Evolutionary conservation across 2,329 filamentous ascomycete species (phyloP).

Genomic region (Paecilomyces niveus): DNA sequence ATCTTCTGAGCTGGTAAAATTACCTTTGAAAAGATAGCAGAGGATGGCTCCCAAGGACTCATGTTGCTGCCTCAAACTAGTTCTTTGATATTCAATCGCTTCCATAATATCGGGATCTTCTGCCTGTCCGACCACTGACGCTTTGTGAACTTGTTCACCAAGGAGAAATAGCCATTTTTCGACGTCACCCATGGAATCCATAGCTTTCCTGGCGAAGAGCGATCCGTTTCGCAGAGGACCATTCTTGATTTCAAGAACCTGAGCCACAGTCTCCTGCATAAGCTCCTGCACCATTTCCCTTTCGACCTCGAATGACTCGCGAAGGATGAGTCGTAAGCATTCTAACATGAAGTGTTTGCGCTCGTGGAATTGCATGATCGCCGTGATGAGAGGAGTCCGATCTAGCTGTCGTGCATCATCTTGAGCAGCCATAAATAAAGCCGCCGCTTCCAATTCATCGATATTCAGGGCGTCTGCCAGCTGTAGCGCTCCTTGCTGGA

Average conservation of each 20-base stretch:
- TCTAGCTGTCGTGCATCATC: slow-evolving; percentile 62
- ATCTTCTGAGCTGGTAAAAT: slow-evolving; percentile 62
- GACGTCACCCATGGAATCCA: slow-evolving; percentile 68
- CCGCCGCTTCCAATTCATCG: slow-evolving; percentile 79
- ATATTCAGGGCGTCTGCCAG: slow-evolving; percentile 84
- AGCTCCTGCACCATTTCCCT: slow-evolving; percentile 47
- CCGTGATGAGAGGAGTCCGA: slow-evolving; percentile 66
- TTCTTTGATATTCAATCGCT: slow-evolving; percentile 70
- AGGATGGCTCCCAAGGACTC: slow-evolving; percentile 79
- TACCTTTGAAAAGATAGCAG: slow-evolving; percentile 68
- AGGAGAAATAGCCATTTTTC: slow-evolving; percentile 70
- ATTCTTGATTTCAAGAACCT: slow-evolving; percentile 52
- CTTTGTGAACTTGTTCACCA: slow-evolving; percentile 67
- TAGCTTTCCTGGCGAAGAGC: slow-evolving; percentile 65
- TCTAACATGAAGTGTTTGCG: slow-evolving; percentile 77
- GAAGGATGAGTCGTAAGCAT: slow-evolving; percentile 71
- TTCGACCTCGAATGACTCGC: slow-evolving; percentile 58
- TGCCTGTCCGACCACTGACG: slow-evolving; percentile 64
- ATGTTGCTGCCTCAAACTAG: slow-evolving; percentile 80
- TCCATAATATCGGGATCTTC: slow-evolving; percentile 62
- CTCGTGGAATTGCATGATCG: slow-evolving; percentile 82
- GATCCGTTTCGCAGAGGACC: slow-evolving; percentile 44
- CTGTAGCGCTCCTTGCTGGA: slow-evolving; percentile 73
- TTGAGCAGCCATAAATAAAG: slow-evolving; percentile 66
- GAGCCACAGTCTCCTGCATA: slow-evolving; percentile 49